These are phyloP conservation scores for Diaporthe longicolla DNA, from an alignment of 2,329 filamentous ascomycete species.

Conservation along the genomic window DNA sequence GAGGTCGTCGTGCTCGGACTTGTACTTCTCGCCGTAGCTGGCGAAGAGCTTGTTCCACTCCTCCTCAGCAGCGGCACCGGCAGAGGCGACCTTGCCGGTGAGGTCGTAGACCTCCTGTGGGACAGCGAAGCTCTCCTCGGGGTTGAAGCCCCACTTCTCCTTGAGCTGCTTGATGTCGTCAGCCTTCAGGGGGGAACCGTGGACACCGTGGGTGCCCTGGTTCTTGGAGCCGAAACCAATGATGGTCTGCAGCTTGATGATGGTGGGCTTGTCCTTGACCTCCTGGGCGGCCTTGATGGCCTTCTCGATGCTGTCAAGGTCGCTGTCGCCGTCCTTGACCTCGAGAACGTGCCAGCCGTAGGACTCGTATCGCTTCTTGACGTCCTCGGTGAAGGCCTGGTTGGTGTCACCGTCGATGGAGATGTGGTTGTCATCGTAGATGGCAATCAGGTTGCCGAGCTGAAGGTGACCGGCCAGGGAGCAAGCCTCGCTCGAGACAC, in stretches of 20 bases:
- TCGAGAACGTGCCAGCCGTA: conserved; percentile 95
- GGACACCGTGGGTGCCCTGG: conserved; percentile 94
- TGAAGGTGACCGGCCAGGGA: conserved; percentile 96
- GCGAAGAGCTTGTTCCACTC: conserved; percentile 96
- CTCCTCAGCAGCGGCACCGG: conserved; percentile 90
- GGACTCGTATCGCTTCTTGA: conserved; percentile 92
- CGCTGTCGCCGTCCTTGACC: conserved; percentile 89
- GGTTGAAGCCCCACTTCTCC: conserved; percentile 95
- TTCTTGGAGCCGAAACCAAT: conserved; percentile 96
- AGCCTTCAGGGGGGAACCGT: conserved; percentile 95
- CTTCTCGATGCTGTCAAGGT: conserved; percentile 88
- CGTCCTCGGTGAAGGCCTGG: conserved; percentile 96
- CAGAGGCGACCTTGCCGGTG: conserved; percentile 86
- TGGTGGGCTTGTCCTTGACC: conserved; percentile 94
- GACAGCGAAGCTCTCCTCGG: conserved; percentile 91
- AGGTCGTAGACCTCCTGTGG: conserved; percentile 94
- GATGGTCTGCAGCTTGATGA: conserved; percentile 97
- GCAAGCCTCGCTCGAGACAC: conserved; percentile 92
- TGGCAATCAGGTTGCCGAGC: conserved; percentile 95
- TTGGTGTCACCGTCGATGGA: conserved; percentile 96
- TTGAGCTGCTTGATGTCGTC: conserved; percentile 96
- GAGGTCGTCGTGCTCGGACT: conserved; percentile 85
- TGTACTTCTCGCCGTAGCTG: conserved; percentile 86
- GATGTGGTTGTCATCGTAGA: conserved; percentile 99
- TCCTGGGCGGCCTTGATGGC: conserved; percentile 88